Conservation (phyloP, 2,329 filamentous ascomycete species). For the Aspergillus chevalieri region DNA sequence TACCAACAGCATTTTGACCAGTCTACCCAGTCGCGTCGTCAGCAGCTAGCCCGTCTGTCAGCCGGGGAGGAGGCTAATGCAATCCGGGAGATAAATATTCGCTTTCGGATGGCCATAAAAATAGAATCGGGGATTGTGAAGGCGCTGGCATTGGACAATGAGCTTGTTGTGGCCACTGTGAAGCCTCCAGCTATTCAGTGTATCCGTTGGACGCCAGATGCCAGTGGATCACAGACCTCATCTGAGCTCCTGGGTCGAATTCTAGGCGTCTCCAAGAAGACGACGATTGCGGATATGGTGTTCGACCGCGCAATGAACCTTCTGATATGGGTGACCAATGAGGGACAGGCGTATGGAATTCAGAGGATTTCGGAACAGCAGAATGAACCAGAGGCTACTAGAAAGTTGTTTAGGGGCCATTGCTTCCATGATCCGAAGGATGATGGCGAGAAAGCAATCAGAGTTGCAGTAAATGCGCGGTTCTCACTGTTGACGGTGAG, state of each 20-base stretch:
- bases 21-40: constrained; percentile 39
- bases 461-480: constrained; percentile 81
- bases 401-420: constrained; percentile 77
- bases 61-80: constrained; percentile 77
- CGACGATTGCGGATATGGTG: constrained; percentile 74
- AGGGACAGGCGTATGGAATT: constrained; percentile 84
- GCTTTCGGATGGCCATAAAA: constrained; percentile 96
- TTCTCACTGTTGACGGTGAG: constrained; percentile 91
- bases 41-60: constrained; percentile 45
- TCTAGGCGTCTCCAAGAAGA: constrained; percentile 74
- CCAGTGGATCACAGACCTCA: constrained; percentile 72
- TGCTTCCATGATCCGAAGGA: constrained; percentile 74
- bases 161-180: constrained; percentile 81
- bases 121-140: constrained; percentile 91
- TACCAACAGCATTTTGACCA: constrained; percentile 73
- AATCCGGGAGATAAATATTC: constrained; percentile 78
- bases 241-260: constrained; percentile 87
- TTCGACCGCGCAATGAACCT: constrained; percentile 96
- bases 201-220: constrained; percentile 88
- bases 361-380: constrained; percentile 54
- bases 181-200: constrained; percentile 95
- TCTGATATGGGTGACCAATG: constrained; percentile 82
- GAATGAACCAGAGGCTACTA: constrained; percentile 44
- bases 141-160: constrained; percentile 83
- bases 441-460: constrained; percentile 57